These are phyloP conservation scores for Stagonosporopsis chrysanthemi DNA, from an alignment of 2,329 filamentous ascomycete genomes.

Conservation along the genomic window DNA sequence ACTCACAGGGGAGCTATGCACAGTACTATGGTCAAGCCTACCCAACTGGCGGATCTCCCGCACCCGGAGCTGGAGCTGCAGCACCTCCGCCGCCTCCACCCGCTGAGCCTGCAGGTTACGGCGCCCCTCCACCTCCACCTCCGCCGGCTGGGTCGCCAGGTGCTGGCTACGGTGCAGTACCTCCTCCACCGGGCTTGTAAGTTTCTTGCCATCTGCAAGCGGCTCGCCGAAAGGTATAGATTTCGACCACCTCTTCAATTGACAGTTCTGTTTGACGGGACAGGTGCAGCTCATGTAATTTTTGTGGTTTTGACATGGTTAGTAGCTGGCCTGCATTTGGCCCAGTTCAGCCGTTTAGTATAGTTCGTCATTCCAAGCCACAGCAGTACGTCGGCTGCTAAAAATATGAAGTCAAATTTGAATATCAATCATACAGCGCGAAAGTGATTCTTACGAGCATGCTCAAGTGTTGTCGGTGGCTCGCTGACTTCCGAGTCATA, in stretches of 20 bases:
- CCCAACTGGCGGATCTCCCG: constrained; percentile 32
- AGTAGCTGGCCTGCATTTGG: not conserved
- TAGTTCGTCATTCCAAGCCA: not conserved
- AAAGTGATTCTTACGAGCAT: not conserved
- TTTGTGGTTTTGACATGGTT: not conserved
- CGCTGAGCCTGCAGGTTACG: constrained; percentile 39
- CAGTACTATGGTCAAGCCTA: constrained; percentile 42
- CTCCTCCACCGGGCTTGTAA: constrained; percentile 28
- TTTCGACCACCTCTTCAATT: not conserved
- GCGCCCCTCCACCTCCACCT: constrained; percentile 44
- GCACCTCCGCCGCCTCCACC: constrained; percentile 44
- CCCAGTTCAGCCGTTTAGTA: not conserved
- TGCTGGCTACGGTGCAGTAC: constrained; percentile 45
- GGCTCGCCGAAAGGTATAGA: constrained; percentile 13
- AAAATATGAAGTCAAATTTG: not conserved
- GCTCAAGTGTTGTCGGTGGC: not conserved
- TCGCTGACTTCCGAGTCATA: constrained; percentile 25
- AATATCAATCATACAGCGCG: not conserved
- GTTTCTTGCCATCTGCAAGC: constrained; percentile 20
- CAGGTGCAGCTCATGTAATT: not conserved
- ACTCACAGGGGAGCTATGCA: constrained; percentile 41
- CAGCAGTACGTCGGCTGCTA: constrained; percentile 1
- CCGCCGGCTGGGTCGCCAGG: constrained; percentile 46
- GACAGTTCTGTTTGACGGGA: not conserved
- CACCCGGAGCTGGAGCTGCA: constrained; percentile 37